phyloP scores from a whole-genome alignment of 2,329 filamentous ascomycete species.

The Fusarium napiforme region DNA sequence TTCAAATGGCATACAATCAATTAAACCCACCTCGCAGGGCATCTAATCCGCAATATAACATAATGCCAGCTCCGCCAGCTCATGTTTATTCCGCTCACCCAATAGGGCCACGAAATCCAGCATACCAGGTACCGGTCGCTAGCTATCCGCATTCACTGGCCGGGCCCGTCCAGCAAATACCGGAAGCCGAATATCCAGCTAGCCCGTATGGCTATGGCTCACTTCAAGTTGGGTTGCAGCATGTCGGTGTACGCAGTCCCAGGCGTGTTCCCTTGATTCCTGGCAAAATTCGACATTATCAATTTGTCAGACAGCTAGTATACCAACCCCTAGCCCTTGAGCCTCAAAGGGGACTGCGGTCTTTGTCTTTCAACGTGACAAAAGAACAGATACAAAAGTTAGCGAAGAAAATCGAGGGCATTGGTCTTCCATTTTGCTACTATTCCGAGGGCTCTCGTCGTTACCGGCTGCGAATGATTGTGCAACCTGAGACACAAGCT shows the following conservation, averaged over 20 bases:
- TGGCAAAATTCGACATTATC: constrained; percentile 60
- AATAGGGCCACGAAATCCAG: neutral
- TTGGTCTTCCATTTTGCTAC: constrained; percentile 51
- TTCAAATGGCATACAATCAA: constrained; percentile 6
- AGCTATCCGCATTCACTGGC: neutral
- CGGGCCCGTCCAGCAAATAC: constrained; percentile 21
- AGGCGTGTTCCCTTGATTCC: constrained; percentile 50
- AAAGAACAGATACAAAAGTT: constrained; percentile 51
- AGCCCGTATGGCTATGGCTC: constrained; percentile 56
- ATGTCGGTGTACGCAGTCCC: constrained; percentile 61
- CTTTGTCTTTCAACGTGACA: constrained; percentile 60
- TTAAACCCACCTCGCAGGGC: neutral
- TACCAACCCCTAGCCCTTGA: constrained; percentile 56
- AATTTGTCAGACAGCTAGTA: constrained; percentile 64
- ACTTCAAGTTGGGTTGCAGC: constrained; percentile 57
- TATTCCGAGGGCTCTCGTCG: constrained; percentile 65
- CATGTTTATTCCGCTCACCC: constrained; percentile 2
- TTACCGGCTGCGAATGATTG: constrained; percentile 76
- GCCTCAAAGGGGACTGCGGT: constrained; percentile 53
- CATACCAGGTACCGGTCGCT: constrained; percentile 8
- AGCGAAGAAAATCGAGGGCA: constrained; percentile 43
- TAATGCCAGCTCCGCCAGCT: neutral
- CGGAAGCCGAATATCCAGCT: constrained; percentile 53
- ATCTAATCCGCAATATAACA: constrained; percentile 7
- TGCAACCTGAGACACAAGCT: constrained; percentile 22